These are phyloP conservation scores for Elsinoe ampelina DNA, from an alignment of 2,329 filamentous ascomycete species.

Conservation along the genomic window DNA sequence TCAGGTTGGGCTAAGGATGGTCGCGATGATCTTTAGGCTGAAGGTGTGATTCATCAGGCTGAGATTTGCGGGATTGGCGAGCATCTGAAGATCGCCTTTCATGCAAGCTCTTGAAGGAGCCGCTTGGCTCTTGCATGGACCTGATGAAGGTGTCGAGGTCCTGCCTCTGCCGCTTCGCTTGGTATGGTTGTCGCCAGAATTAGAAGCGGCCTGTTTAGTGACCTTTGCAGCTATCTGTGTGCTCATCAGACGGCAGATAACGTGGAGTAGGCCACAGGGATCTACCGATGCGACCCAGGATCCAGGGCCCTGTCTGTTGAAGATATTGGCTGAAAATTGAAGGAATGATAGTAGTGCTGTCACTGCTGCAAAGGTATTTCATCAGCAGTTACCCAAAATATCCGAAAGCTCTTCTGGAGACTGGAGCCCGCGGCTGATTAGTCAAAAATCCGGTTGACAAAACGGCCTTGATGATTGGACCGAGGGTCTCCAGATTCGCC, in stretches of 20 bases:
- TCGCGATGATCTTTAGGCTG: background rate
- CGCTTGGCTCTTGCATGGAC: background rate
- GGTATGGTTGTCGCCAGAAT: background rate
- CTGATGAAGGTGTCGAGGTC: background rate
- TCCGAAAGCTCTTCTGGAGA: background rate
- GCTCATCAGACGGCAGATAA: too few species aligned
- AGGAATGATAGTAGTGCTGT: too few species aligned
- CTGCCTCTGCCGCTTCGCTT: background rate
- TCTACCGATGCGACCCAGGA: too few species aligned
- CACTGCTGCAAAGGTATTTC: background rate
- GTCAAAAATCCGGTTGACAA: background rate
- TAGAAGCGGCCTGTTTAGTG: background rate
- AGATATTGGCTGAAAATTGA: too few species aligned
- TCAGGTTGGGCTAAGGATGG: background rate
- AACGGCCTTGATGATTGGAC: background rate
- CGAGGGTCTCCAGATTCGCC: constrained; percentile 5
- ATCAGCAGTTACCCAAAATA: background rate
- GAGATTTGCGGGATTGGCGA: background rate
- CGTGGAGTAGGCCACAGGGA: too few species aligned
- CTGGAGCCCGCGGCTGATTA: constrained; percentile 4
- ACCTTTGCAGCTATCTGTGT: too few species aligned
- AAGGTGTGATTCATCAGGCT: background rate
- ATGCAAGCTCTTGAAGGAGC: background rate
- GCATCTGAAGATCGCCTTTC: background rate
- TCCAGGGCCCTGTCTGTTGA: too few species aligned